These are phyloP conservation scores for Oenanthe sinensis DNA, from an alignment of 129 eudicot species.

Conservation along the genomic window DNA sequence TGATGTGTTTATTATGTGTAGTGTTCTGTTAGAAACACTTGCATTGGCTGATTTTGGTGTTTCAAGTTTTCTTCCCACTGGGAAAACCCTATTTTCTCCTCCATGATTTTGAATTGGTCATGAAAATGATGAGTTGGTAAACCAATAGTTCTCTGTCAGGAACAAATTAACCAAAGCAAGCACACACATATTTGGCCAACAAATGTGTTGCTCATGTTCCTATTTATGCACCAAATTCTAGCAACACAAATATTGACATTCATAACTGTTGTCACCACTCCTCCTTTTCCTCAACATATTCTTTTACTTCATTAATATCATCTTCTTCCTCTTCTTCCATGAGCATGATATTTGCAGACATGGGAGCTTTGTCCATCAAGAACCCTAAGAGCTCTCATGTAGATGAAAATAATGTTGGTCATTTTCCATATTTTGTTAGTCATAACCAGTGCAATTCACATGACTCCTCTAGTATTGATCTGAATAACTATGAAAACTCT, in stretches of 20 bases:
- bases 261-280: slow-evolving; percentile 4
- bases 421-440: neutral
- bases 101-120: slow-evolving; percentile 8
- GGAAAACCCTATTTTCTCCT: neutral
- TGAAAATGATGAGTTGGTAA: slow-evolving; percentile 20
- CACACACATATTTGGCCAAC: slow-evolving; percentile 13
- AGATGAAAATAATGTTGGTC: neutral
- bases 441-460: neutral
- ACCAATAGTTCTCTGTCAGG: slow-evolving; percentile 19
- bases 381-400: slow-evolving; percentile 14
- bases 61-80: slow-evolving; percentile 12
- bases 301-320: neutral
- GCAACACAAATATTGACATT: slow-evolving; percentile 9
- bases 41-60: slow-evolving; percentile 17
- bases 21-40: slow-evolving; percentile 21
- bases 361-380: slow-evolving; percentile 43
- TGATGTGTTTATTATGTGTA: neutral
- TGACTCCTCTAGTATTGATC: slow-evolving; percentile 30
- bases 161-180: slow-evolving; percentile 4
- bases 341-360: slow-evolving; percentile 32
- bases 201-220: slow-evolving; percentile 11
- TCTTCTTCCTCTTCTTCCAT: slow-evolving; percentile 18
- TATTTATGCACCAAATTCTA: slow-evolving; percentile 9
- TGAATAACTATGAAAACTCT: slow-evolving; percentile 31
- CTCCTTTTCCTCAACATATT: slow-evolving; percentile 3